Evolutionary conservation across 2,329 filamentous ascomycete genomes (phyloP), one percentile per base, ranked within the genome.

Genomic region (Phoma sp.): DNA sequence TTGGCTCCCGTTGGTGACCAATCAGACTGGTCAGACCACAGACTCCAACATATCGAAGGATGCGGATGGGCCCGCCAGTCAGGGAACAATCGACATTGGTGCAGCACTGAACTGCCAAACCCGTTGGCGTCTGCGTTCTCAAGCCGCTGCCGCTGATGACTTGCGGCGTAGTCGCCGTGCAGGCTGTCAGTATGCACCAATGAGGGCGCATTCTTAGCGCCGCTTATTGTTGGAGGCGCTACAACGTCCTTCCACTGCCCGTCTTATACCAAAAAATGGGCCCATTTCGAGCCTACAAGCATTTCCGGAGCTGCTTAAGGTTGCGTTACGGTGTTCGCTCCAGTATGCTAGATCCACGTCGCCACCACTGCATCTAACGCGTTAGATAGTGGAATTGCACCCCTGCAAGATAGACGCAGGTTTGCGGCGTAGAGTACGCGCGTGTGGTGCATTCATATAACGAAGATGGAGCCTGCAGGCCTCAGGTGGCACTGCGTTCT

Each of bases 371-470:
- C 36, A 37, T 35, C 36, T 47, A 22, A 39, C 32, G 41, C 36
- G 10, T 32, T 47, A 44, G 39, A 47, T 42, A 27, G 23, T 47
- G 38, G 33, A 43, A 51, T 22, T 38, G 38, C 43, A 47, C 43
- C 53, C 53, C 39, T 51, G 53, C 37, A 39, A 23, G 47, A 39
- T 25, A 18, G 22, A 64, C 50, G 65, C 62, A 64, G 53, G 42
- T 54, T 53, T 56, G 55, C 56, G 64, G 64, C 62, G 62, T 52
- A 38, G 62, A 63, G 41, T 59, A 53, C 58, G 62, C 65, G 50
- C 59, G 57, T 58, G 60, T 60, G 52, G 62, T 67, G 63, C 58
- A 47, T 60, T 67, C 65, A 69, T 72, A 72, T 71, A 71, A 57
- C 53, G 52, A 64, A 56, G 59, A 47, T 57, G 64, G 60, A 62